Evolutionary conservation across 2,329 filamentous ascomycete genomes (phyloP), one percentile per base, ranked within the genome.

Genomic region (Claviceps lovelessii): DNA sequence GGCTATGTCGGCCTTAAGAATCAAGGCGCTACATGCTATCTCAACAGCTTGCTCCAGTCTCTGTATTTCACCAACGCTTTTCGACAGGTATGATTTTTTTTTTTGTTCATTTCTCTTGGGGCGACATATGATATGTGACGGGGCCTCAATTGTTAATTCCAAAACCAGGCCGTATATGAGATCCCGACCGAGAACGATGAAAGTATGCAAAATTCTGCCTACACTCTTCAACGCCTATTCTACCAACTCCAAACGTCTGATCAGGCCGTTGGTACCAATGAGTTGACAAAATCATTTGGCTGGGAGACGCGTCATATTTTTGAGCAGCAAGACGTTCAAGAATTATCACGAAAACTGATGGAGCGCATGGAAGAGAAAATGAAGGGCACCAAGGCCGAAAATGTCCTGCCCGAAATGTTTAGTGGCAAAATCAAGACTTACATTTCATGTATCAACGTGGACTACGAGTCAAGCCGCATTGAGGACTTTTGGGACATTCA

Each of bases 401-500:
- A 91, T 61, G 86, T 90, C 2, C 76, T 98, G 9, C 84, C 90
- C 1, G 83, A 87, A 58, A 86, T 98, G 74, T 97, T 98, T 64
- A 90, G 93, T 56, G 94, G 93, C 55, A 97, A 97, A 72, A 90
- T 94, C 70, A 97, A 97, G 74, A 98, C 93, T 0, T 98, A 97
- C 70, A 94, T 98, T 60, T 94, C 88, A 28, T 98, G 94, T 73
- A 96, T 98, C 68, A 93, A 98, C 68, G 94, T 98, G 58, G 85
- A 95, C 64, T 98, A 95, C 73, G 91, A 97, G 73, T 96, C 90
- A 28, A 95, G 90, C 58, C 82, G 91, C 58, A 82, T 93, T 60
- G 93, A 98, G 69, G 94, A 98, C 63, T 98, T 96, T 68, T 98
- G 93, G 93, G 93, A 98, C 67, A 88, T 98, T 57, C 93, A 98